Evolutionary conservation across 768 basidiomycete genomes (phyloP).

Genomic region (Russula sp.): DNA sequence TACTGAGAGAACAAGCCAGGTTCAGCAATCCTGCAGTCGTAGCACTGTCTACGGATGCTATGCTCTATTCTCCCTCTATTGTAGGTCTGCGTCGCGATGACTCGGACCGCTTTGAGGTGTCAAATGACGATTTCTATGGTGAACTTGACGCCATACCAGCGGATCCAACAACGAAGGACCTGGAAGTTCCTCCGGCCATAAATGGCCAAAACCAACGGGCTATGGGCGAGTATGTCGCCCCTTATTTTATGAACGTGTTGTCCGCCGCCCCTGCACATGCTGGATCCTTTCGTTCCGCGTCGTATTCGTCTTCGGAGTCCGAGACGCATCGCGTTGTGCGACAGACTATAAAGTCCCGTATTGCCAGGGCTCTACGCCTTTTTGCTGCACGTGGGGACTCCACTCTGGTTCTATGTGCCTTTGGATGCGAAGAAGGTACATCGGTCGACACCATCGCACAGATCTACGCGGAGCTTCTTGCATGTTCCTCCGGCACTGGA

Average conservation of each 20-base stretch:
- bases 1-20: conserved; percentile 7
- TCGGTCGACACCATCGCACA: conserved; percentile 12
- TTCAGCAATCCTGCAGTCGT: background rate
- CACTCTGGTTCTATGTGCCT: conserved; percentile 17
- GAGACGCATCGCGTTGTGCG: conserved; percentile 10
- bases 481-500: conserved; percentile 3
- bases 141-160: conserved; percentile 24
- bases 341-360: conserved; percentile 15
- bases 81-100: conserved; percentile 24
- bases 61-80: conserved; percentile 21
- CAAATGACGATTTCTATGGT: conserved; percentile 18
- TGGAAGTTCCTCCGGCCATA: conserved; percentile 20
- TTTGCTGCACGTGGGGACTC: conserved; percentile 18
- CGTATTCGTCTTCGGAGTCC: background rate
- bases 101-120: conserved; percentile 15
- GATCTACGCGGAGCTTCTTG: conserved; percentile 23
- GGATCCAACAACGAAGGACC: conserved; percentile 22
- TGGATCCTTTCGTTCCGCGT: background rate
- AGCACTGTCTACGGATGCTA: conserved; percentile 9
- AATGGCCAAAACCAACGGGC: conserved; percentile 20
- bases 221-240: conserved; percentile 23
- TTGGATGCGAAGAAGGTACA: conserved; percentile 18
- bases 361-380: conserved; percentile 9
- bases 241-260: conserved; percentile 23
- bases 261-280: conserved; percentile 11